phyloP scores from a whole-genome alignment of 257 asterid species.

The Buddleja alternifolia region DNA sequence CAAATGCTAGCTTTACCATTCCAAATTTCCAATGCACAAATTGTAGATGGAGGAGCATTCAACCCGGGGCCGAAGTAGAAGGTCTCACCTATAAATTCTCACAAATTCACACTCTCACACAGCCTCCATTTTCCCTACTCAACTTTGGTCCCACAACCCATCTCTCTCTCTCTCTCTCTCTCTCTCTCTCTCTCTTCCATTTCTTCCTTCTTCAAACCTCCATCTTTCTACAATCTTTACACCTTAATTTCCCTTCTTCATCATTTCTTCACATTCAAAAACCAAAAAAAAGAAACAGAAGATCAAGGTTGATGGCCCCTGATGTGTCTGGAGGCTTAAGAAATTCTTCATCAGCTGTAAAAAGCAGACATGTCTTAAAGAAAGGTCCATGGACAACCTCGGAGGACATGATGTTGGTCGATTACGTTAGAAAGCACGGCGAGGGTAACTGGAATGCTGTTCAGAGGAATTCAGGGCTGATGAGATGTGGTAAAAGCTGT shows the following conservation, averaged over 20 bases:
- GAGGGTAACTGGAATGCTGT: constrained; percentile 85
- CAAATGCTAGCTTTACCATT: constrained; percentile 11
- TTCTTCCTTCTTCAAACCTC: constrained; percentile 11
- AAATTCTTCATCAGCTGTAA: not conserved
- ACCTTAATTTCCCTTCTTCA: constrained; percentile 12
- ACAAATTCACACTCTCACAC: constrained; percentile 41
- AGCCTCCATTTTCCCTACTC: constrained; percentile 39
- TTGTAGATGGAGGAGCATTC: constrained; percentile 53
- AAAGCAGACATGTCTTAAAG: constrained; percentile 39
- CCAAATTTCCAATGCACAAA: not conserved
- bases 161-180: constrained; percentile 18
- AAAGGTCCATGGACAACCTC: constrained; percentile 80
- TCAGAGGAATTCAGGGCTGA: constrained; percentile 61
- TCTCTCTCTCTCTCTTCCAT: constrained; percentile 10
- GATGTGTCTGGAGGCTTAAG: constrained; percentile 40
- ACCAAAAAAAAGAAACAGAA: not conserved
- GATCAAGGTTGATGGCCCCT: constrained; percentile 49
- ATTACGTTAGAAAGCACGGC: constrained; percentile 63
- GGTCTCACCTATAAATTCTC: constrained; percentile 65
- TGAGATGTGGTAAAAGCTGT: constrained; percentile 72
- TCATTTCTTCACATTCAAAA: not conserved
- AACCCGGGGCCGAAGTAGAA: constrained; percentile 62
- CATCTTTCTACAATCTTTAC: constrained; percentile 5
- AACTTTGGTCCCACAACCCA: constrained; percentile 34
- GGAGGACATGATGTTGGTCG: constrained; percentile 58